Evolutionary conservation across 352 stramenopile species (phyloP), one percentile per base, ranked within the genome.

Genomic region (Phytophthora crassamura): DNA sequence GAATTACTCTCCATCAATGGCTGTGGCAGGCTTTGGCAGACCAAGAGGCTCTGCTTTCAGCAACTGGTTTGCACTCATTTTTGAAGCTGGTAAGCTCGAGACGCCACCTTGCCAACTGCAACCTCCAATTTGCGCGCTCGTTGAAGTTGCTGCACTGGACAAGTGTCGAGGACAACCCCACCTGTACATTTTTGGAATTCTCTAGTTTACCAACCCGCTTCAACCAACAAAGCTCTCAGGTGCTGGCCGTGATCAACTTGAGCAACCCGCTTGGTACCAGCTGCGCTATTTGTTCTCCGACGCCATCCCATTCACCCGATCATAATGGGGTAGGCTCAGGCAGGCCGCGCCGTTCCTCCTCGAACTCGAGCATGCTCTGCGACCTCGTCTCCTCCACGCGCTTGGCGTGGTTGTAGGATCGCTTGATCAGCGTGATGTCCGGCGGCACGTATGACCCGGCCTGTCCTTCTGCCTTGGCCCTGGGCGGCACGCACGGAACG

Each of bases 301-400:
- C 36, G 28, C 50, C 57, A 45, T 34, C 45, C 48, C 42, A 4
- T 18, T 32, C 36, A 5, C 4, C 28, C 48, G 2, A 32, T 69
- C 59, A 74, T 56, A 74, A 50, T 15, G 49, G 28, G 25, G 48
- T 71, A 36, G 50, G 34, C 14, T 72, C 66, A 0, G 57, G 49
- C 7, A 70, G 50, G 11, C 30, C 45, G 18, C 70, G 60, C 22
- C 57, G 41, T 50, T 79, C 67, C 41, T 78, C 66, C 50, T 81
- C 69, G 45, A 89, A 80, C 43, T 87, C 81, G 35, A 82, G 60
- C 77, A 86, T 87, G 39, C 81, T 90, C 38, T 68, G 69, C 20
- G 81, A 90, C 41, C 71, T 67, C 34, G 77, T 84, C 55, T 88
- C 53, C 56, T 75, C 55, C 22, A 86, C 72, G 32, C 68, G 80